Evolutionary conservation across 1,139 yeast species (phyloP).

Genomic region (Sugiyamaella pinicola): DNA sequence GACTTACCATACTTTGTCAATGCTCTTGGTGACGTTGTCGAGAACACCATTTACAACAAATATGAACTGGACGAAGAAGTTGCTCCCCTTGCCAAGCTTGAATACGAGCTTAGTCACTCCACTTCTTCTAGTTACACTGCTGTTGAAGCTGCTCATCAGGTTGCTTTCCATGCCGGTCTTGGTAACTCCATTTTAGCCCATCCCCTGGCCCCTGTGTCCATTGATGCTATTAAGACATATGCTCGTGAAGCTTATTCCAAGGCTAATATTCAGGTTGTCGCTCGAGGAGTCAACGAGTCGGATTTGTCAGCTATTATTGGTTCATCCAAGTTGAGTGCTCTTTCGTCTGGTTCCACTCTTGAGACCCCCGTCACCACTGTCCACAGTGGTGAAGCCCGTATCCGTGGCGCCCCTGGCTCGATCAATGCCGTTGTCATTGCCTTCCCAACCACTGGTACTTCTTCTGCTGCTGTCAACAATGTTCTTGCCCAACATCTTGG

Average conservation of each 20-base stretch:
- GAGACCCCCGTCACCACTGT: slow-evolving; percentile 49
- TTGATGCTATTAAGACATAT: slow-evolving; percentile 67
- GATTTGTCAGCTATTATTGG: slow-evolving; percentile 70
- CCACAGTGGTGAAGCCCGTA: slow-evolving; percentile 74
- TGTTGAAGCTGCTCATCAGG: slow-evolving; percentile 75
- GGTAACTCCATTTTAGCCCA: slow-evolving; percentile 83
- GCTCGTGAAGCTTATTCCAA: slow-evolving; percentile 71
- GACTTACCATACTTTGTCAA: slow-evolving; percentile 91
- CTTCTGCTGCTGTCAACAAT: slow-evolving; percentile 69
- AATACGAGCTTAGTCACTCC: slow-evolving; percentile 53
- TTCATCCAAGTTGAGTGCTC: slow-evolving; percentile 62
- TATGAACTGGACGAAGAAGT: slow-evolving; percentile 85
- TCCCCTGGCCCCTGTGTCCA: slow-evolving; percentile 57
- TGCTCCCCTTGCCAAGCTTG: slow-evolving; percentile 66
- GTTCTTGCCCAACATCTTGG: slow-evolving; percentile 75
- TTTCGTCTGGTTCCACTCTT: slow-evolving; percentile 61
- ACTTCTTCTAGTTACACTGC: slow-evolving; percentile 59
- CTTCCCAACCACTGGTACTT: slow-evolving; percentile 56
- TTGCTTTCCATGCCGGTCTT: slow-evolving; percentile 84
- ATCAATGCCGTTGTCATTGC: slow-evolving; percentile 77
- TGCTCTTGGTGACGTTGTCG: slow-evolving; percentile 75
- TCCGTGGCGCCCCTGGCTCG: slow-evolving; percentile 60
- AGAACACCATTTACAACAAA: slow-evolving; percentile 67
- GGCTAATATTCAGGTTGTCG: slow-evolving; percentile 70
- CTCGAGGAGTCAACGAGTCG: slow-evolving; percentile 69